A percentile compares a stretch with the other conserved stretches of the same genome.
These are phyloP conservation scores for Clavulina sp. DNA, from an alignment of 768 basidiomycete genomes.

Conservation along the genomic window DNA sequence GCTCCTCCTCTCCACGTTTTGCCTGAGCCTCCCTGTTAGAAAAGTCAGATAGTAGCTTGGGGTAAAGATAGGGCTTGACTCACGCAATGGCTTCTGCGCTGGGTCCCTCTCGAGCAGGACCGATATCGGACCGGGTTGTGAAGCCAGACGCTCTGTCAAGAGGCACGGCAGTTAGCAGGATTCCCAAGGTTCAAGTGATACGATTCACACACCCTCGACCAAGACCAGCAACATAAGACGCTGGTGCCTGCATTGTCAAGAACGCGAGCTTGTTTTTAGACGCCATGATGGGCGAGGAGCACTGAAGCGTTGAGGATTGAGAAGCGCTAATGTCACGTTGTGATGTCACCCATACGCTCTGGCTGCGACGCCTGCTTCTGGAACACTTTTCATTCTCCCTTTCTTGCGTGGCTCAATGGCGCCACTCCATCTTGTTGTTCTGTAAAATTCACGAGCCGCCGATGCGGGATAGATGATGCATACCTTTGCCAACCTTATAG, in stretches of 20 bases:
- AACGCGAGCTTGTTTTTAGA: conserved; percentile 60
- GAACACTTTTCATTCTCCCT: too few relatives aligned
- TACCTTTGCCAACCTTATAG: too few relatives aligned
- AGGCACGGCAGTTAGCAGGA: conserved; percentile 1
- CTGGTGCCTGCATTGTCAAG: conserved; percentile 81
- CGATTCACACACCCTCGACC: conserved; percentile 63
- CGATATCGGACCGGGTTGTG: conserved; percentile 96
- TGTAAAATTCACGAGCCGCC: too few relatives aligned
- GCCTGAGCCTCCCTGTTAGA: conserved; percentile 65
- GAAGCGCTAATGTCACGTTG: too few relatives aligned
- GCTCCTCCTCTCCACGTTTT: conserved; percentile 74
- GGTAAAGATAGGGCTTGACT: conserved; percentile 17
- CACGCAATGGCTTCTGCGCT: conserved; percentile 82
- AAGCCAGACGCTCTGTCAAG: conserved; percentile 74
- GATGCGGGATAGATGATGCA: too few relatives aligned
- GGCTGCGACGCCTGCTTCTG: too few relatives aligned
- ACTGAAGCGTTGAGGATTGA: too few relatives aligned
- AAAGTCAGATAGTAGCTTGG: neutral
- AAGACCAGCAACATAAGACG: conserved; percentile 96
- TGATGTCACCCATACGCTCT: too few relatives aligned
- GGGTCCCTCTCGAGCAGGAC: conserved; percentile 89
- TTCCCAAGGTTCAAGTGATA: neutral
- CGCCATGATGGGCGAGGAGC: neutral
- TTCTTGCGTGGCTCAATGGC: too few relatives aligned
- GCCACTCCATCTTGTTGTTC: too few relatives aligned